Evolutionary conservation across 2,329 filamentous ascomycete species (phyloP), one percentile per base, ranked within the genome.

Genomic region (Raffaelea ambrosiae): DNA sequence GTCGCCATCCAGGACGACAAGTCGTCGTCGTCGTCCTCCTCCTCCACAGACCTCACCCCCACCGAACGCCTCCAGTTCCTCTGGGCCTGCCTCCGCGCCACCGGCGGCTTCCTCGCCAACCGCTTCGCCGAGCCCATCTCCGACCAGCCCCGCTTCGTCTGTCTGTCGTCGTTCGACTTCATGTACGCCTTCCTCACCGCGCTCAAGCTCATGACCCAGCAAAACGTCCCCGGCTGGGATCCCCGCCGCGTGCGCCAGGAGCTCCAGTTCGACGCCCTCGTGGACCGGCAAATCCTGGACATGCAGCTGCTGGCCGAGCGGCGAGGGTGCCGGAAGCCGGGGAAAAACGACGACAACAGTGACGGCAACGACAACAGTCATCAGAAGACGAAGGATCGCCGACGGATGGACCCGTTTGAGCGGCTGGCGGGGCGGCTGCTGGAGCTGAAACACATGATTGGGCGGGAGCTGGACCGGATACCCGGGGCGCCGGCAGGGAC

Each of bases 181-280:
- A 63, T 71, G 44, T 75, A 69, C 53, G 63, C 66, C 26, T 64
- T 74, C 53, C 63, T 76, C 52, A 68, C 64, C 1, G 65, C 62
- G 36, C 63, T 76, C 18, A 71, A 70, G 56, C 63, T 77, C n/a
- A 62, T 71, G 49, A 68, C 66, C 11, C 58, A 74, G 13, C 62
- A 64, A 36, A 29, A 29, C 26, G 51, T 67, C 1, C 69, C 71
- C 1, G 72, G 72, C 0, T 76, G 72, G 73, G 66, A 74, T 44
- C 57, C 66, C 3, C 55, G 54, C 2, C 54, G 59, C 1, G 64
- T 68, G 20, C 59, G 64, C 5, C 51, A 57, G 20, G 65, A 71
- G 50, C 58, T 74, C 13, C 56, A 52, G 20, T 57, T 68, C 44
- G 60, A 60, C 4, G 48, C 53, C 13, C 53, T 60, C n/a, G 47